Evolutionary conservation across 768 basidiomycete species (phyloP), one percentile per base, ranked within the genome.

Genomic region (Cantharellus cinnabarinus): DNA sequence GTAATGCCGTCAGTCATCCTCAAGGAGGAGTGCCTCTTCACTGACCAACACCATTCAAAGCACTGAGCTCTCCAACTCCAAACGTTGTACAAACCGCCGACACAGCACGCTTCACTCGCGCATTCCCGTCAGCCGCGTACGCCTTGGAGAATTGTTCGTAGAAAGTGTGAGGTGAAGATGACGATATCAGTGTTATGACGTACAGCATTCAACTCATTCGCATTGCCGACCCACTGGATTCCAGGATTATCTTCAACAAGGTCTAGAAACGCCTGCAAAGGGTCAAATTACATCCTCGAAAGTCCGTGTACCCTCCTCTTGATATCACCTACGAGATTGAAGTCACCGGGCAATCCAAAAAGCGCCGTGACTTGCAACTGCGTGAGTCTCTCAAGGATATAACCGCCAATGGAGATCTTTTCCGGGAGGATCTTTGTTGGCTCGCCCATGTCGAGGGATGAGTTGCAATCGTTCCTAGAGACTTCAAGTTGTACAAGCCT

Each of bases 61-160:
- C 89, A 44, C 83, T 85, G 50, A 94, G 71, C 68, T 95, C 91
- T 14, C 91, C 91, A n/a, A 95, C 91, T 58, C 91, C 91, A 63
- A 91, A 94, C 5, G 91, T 94, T 40, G 77, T 69, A 3, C 90
- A 69, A 4, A 80, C 86, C 52, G 66, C 69, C 2, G 65, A 65
- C 52, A 68, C 64, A 41, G 56, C 62, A 50, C 82, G 79, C 63
- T 89, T 93, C 57, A 91, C 81, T 60, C 93, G 78, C 20, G 91
- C 88, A 68, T 94, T 94, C 5, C 91, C 91, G 66, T 93, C 90
- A 0, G 88, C 88, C 14, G 91, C 91, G 69, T 95, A 95, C 0
- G 87, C 76, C 85, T 86, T 60, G 58, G 41, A 48, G 15, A 58
- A 35, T 41, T 3, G 52, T 50, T 50, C 15, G 41, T 29, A 39